A percentile compares a stretch with the other conserved stretches of the same genome.
phyloP scores from a whole-genome alignment of 768 basidiomycete genomes.

The Basidioascus undulatus region DNA sequence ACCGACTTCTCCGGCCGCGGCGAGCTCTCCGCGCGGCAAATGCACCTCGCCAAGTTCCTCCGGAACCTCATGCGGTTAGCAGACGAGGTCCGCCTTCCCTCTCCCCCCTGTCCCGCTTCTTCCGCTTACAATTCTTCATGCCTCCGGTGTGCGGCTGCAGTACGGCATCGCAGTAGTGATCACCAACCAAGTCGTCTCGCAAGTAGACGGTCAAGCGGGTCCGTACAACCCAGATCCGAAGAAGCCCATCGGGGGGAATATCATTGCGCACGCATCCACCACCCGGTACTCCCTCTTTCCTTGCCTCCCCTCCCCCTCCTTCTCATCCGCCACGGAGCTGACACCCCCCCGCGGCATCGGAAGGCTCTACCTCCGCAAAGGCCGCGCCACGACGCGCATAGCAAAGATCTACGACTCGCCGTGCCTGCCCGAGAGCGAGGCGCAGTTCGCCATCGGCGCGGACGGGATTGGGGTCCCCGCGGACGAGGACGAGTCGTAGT shows the following conservation, averaged over 20 bases:
- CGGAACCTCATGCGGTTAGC: slow-evolving; percentile 78
- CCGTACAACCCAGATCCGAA: slow-evolving; percentile 76
- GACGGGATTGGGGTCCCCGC: slow-evolving; percentile 88
- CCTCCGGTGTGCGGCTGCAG: slow-evolving; percentile 23
- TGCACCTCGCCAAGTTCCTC: slow-evolving; percentile 84
- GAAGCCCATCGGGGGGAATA: slow-evolving; percentile 97
- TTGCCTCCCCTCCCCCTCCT: background rate
- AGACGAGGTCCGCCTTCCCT: slow-evolving; percentile 47
- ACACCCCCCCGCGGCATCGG: background rate
- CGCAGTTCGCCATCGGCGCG: slow-evolving; percentile 72
- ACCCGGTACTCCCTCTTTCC: slow-evolving; percentile 35
- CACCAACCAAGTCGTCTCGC: slow-evolving; percentile 98
- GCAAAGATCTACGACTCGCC: slow-evolving; percentile 98
- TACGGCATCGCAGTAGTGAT: slow-evolving; percentile 95
- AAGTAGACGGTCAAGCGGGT: slow-evolving; percentile 52
- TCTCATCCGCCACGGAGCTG: background rate
- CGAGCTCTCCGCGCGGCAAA: slow-evolving; percentile 82
- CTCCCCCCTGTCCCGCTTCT: background rate
- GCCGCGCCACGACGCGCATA: slow-evolving; percentile 67
- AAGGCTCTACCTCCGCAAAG: slow-evolving; percentile 77
- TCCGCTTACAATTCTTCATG: background rate
- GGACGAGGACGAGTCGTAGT: no score
- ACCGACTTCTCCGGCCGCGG: slow-evolving; percentile 90
- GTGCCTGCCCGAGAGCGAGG: slow-evolving; percentile 87
- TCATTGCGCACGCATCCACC: slow-evolving; percentile 95